Evolutionary conservation across 352 stramenopile genomes (phyloP).

Genomic region (Globisporangium echinulatum): DNA sequence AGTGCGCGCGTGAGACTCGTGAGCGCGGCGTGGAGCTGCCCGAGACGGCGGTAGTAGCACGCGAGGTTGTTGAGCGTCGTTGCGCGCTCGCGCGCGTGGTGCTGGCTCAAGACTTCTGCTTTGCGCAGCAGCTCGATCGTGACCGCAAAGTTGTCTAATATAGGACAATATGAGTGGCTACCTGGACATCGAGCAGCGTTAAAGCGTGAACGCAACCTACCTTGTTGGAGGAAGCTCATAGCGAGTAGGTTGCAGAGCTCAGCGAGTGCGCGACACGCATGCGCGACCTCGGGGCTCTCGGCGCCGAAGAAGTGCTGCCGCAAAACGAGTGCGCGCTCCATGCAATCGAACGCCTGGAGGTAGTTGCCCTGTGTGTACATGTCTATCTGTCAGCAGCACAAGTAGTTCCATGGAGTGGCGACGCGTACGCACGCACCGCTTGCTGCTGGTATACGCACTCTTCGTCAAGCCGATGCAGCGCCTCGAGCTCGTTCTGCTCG

Average conservation of each 20-base stretch:
- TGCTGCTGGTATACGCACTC: conserved; percentile 86
- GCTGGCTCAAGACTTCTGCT: conserved; percentile 87
- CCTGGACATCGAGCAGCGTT: not conserved
- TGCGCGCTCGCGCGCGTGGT: conserved; percentile 69
- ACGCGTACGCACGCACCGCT: conserved; percentile 22
- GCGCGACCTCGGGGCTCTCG: conserved; percentile 77
- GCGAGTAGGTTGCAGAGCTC: conserved; percentile 93
- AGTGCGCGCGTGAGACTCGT: conserved; percentile 88
- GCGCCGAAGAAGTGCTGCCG: conserved; percentile 90
- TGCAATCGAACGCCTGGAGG: conserved; percentile 88
- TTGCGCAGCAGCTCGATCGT: conserved; percentile 92
- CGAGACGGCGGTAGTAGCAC: conserved; percentile 87
- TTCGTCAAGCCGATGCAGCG: conserved; percentile 87
- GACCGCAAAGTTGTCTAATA: conserved; percentile 81
- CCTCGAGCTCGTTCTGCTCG: conserved; percentile 79
- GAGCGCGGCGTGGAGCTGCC: conserved; percentile 88
- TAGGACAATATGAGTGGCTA: too few relatives aligned
- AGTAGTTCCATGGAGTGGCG: not conserved
- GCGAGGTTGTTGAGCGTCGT: conserved; percentile 94
- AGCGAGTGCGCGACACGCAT: conserved; percentile 84
- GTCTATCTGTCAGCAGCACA: not conserved
- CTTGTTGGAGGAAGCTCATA: conserved; percentile 92
- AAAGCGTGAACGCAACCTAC: conserved; percentile 4
- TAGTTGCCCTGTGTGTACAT: conserved; percentile 73
- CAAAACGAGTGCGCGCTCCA: conserved; percentile 89